These are phyloP conservation scores for Pecoramyces ruminantium DNA, from an alignment of 192 early-diverging fungal genomes.

Conservation along the genomic window DNA sequence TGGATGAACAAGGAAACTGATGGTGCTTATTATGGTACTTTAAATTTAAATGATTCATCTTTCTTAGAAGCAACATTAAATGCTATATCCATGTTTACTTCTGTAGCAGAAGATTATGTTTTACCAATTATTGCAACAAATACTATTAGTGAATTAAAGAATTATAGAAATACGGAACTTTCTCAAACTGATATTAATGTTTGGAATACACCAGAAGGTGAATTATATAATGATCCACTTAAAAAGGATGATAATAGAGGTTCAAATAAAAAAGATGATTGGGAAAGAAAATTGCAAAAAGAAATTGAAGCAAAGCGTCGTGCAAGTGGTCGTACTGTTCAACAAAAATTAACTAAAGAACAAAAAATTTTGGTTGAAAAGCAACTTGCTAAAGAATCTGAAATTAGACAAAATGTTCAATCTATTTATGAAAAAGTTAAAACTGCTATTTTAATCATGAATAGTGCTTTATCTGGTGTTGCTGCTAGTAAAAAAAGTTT, in stretches of 20 bases:
- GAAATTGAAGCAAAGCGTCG: constrained; percentile 42
- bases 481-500: constrained; percentile 27
- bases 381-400: constrained; percentile 53
- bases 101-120: constrained; percentile 32
- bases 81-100: constrained; percentile 39
- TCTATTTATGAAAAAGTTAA: constrained; percentile 21
- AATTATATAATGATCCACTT: constrained; percentile 46
- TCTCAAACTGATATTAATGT: constrained; percentile 40
- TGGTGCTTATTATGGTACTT: constrained; percentile 7
- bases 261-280: constrained; percentile 49
- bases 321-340: constrained; percentile 1
- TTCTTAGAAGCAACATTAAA: constrained; percentile 48
- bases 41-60: constrained; percentile 12
- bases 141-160: constrained; percentile 23
- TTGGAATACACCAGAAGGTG: constrained; percentile 52
- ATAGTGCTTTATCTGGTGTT: constrained; percentile 44
- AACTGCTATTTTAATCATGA: constrained; percentile 46
- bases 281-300: constrained; percentile 58
- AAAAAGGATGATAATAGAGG: constrained; percentile 27
- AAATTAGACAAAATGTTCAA: constrained; percentile 48
- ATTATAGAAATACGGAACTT: constrained; percentile 26
- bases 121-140: constrained; percentile 25
- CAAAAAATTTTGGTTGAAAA: constrained; percentile 54
- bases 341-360: constrained; percentile 49
- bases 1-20: constrained; percentile 5